Evolutionary conservation across 345 rosid species (phyloP).

Genomic region (Firmiana major): DNA sequence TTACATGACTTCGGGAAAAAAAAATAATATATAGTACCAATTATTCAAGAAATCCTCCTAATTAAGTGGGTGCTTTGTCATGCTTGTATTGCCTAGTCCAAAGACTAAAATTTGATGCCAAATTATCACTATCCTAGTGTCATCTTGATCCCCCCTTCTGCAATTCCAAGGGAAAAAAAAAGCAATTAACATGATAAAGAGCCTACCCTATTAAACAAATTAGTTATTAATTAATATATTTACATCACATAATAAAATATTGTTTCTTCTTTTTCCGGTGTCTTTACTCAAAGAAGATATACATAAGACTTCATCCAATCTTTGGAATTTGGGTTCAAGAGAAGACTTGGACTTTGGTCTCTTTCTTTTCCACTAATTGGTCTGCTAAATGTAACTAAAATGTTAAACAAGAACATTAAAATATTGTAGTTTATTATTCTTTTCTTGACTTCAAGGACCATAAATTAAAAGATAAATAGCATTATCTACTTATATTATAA

Average conservation of each 20-base stretch:
- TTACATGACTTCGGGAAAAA: too few species aligned
- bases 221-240: too few species aligned
- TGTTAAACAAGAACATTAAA: not conserved
- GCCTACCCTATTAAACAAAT: not conserved
- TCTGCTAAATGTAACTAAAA: not conserved
- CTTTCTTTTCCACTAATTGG: constrained; percentile 7
- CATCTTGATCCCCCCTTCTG: not conserved
- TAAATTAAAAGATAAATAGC: not conserved
- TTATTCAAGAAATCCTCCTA: not conserved
- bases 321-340: not conserved
- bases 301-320: not conserved
- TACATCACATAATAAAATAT: not conserved
- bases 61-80: not conserved
- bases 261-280: not conserved
- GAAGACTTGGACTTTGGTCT: not conserved
- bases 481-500: not conserved
- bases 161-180: not conserved
- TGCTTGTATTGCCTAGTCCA: not conserved
- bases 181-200: not conserved
- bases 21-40: too few species aligned
- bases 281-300: not conserved
- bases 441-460: not conserved
- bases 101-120: too few species aligned
- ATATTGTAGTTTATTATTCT: not conserved
- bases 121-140: too few species aligned